Conservation (phyloP, 257 asterid species). For the Leptodermis oblonga region DNA sequence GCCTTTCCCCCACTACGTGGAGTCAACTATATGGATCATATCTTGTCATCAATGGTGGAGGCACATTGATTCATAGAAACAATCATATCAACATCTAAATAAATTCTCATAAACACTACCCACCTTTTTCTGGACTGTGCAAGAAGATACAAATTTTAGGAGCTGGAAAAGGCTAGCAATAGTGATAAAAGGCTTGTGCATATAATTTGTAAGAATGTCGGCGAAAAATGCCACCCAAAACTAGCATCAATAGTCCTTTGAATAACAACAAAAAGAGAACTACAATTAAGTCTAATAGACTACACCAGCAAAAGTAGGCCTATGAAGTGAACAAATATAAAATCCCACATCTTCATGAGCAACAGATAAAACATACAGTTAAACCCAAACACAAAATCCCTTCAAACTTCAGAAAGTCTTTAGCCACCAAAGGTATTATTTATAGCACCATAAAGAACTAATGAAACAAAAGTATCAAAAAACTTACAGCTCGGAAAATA, state of each 20-base stretch:
- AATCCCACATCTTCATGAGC: background rate
- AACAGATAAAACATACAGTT: no score
- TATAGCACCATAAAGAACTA: background rate
- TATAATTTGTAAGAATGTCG: background rate
- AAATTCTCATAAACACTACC: background rate
- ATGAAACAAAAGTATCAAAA: background rate
- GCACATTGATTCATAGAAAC: no score
- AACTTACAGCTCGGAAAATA: conserved; percentile 41
- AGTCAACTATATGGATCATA: background rate
- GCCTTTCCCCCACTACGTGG: no score
- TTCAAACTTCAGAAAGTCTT: background rate
- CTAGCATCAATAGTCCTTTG: background rate
- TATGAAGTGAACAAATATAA: background rate
- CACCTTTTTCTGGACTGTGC: background rate
- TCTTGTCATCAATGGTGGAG: no score
- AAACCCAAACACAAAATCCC: background rate
- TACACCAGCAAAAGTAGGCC: background rate
- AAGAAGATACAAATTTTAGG: background rate
- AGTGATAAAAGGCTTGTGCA: background rate
- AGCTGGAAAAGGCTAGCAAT: background rate
- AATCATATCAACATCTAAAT: background rate
- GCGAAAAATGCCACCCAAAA: background rate
- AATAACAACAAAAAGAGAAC: background rate
- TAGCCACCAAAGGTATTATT: background rate
- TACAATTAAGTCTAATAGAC: background rate